phyloP scores from a whole-genome alignment of 495 filamentous ascomycete genomes.

The Hypoxylon lienhwacheense region DNA sequence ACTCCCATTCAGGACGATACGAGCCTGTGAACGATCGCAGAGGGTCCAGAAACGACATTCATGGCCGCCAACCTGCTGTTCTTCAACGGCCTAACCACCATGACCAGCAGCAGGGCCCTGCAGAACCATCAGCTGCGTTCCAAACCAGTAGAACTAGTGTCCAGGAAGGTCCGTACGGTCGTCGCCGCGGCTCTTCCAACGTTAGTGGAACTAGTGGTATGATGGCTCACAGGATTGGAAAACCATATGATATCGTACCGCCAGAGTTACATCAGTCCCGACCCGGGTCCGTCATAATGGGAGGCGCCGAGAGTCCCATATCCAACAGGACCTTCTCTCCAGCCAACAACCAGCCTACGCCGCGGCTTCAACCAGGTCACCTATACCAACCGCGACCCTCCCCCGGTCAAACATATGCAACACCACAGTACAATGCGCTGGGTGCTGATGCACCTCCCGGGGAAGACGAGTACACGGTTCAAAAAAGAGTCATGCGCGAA shows the following conservation, averaged over 20 bases:
- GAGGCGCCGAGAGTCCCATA: slow-evolving; percentile 50
- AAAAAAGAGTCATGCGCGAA: slow-evolving; percentile 85
- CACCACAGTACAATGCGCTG: slow-evolving; percentile 45
- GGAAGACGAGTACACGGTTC: slow-evolving; percentile 63
- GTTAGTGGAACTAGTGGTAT: slow-evolving; percentile 88
- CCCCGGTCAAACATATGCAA: slow-evolving; percentile 51
- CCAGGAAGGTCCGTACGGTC: slow-evolving; percentile 71
- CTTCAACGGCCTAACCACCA: slow-evolving; percentile 68
- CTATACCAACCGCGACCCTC: slow-evolving; percentile 56
- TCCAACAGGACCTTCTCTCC: slow-evolving; percentile 52
- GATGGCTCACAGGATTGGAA: slow-evolving; percentile 53
- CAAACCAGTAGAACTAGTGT: slow-evolving; percentile 73
- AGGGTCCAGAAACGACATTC: slow-evolving; percentile 66
- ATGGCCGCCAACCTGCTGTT: slow-evolving; percentile 72
- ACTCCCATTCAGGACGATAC: slow-evolving; percentile 91
- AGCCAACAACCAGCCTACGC: slow-evolving; percentile 36
- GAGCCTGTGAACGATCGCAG: slow-evolving; percentile 85
- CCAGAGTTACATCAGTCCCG: slow-evolving; percentile 49
- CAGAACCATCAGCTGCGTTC: slow-evolving; percentile 90
- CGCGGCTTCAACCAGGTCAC: slow-evolving; percentile 41
- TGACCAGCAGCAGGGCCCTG: slow-evolving; percentile 66
- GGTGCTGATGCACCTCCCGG: slow-evolving; percentile 41
- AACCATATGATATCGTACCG: slow-evolving; percentile 51
- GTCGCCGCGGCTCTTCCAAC: slow-evolving; percentile 89
- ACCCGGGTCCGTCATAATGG: slow-evolving; percentile 47